Evolutionary conservation across 106 monocot genomes (phyloP), one percentile per base, ranked within the genome.

Genomic region (Cymbidium sinense): DNA sequence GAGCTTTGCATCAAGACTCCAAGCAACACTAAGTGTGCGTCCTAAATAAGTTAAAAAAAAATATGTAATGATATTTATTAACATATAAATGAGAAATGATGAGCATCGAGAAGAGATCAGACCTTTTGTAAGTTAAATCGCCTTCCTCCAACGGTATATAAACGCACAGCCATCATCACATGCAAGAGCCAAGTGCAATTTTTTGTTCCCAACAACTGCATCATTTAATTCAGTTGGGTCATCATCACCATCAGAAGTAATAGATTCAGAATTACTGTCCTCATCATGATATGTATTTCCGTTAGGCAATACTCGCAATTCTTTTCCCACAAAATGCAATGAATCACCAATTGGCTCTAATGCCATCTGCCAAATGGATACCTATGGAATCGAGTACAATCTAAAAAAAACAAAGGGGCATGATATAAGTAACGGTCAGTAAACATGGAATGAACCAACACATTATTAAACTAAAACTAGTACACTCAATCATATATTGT

Each of bases 321-420:
- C 51, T 74, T 69, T 69, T 43, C 81, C 86, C 41, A 55, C 34
- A 37, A 73, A 50, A 79, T 79, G 39, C 23, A 70, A 12, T 61
- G 28, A 79, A 79, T 86, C 76, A 79, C 43, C 35, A 30, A 75
- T 77, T 78, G 94, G 98, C 73, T 92, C 92, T 20, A 95, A n/a
- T 80, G 90, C 90, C 94, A 99, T 94, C 82, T 95, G 98, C 94
- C 94, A 99, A 34, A 99, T 90, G 31, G 98, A 88, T 13, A 90
- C 91, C 94, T 19, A 99, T 36, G 5, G 94, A 86, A 80, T 99
- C 90, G 50, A 99, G 27, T 67, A 94, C 69, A 75, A 84, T 79
- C 98, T 99, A 75, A 69, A 89, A 17, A 21, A 77, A 50, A 31
- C 44, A 41, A 76, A 34, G 52, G 23, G 64, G 20, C 41, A 74